These are phyloP conservation scores for Ascochyta rabiei DNA, from an alignment of 2,329 filamentous ascomycete species.

Conservation along the genomic window DNA sequence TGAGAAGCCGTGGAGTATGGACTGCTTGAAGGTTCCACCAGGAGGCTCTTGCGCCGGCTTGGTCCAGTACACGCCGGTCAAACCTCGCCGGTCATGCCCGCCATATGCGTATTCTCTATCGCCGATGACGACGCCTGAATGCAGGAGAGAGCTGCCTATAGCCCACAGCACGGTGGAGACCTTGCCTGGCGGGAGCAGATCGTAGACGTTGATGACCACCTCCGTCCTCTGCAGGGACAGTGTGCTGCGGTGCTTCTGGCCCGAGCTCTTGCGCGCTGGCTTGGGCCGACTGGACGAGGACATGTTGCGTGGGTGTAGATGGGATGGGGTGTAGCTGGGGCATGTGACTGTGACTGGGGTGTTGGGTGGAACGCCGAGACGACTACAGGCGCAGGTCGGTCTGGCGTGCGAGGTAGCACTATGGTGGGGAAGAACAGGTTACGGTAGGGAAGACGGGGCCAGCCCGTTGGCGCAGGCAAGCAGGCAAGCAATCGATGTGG, in stretches of 20 bases:
- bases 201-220: constrained; percentile 78
- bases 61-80: constrained; percentile 86
- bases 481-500: constrained; percentile 5
- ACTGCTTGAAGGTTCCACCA: constrained; percentile 75
- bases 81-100: constrained; percentile 72
- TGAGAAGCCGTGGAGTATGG: constrained; percentile 80
- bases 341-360: constrained; percentile 5
- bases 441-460: constrained; percentile 19
- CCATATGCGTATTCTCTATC: constrained; percentile 84
- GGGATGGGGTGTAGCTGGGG: constrained; percentile 11
- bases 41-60: constrained; percentile 73
- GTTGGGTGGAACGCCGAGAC: constrained; percentile 15
- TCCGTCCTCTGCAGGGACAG: constrained; percentile 74
- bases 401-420: constrained; percentile 4
- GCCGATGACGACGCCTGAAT: constrained; percentile 82
- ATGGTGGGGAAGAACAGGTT: background rate
- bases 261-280: constrained; percentile 50
- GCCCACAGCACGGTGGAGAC: constrained; percentile 80
- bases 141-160: constrained; percentile 76
- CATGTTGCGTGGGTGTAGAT: constrained; percentile 25
- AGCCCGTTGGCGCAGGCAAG: constrained; percentile 21
- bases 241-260: constrained; percentile 65
- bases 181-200: constrained; percentile 76
- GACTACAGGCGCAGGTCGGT: constrained; percentile 8
- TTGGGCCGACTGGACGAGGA: constrained; percentile 41